Percentiles rank a stretch among this genome's conserved stretches.
Evolutionary conservation across 2,329 filamentous ascomycete genomes (phyloP).

Genomic region (Aureobasidium sp.): DNA sequence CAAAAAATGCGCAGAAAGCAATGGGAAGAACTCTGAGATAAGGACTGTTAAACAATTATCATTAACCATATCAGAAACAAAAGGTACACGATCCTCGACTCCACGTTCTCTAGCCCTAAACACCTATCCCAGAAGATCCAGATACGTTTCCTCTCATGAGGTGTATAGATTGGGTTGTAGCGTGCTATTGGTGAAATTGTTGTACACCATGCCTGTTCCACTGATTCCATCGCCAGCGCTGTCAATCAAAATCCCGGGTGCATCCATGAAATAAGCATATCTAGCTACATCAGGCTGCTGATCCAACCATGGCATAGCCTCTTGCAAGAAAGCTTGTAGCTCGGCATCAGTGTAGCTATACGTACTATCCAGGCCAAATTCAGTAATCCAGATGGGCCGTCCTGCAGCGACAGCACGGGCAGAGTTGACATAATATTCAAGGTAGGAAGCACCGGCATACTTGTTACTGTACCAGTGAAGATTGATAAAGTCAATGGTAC

Average conservation of each 20-base stretch:
- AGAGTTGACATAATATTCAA: constrained; percentile 36
- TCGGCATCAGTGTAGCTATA: constrained; percentile 28
- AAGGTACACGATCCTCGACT: neutral
- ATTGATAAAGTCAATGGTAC: constrained; percentile 50
- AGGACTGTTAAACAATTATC: neutral
- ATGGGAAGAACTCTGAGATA: neutral
- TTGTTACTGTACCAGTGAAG: constrained; percentile 50
- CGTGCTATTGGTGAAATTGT: constrained; percentile 15
- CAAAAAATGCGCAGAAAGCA: neutral
- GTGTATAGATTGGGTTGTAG: neutral
- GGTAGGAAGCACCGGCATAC: constrained; percentile 22
- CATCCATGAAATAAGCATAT: constrained; percentile 28
- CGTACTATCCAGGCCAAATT: constrained; percentile 44
- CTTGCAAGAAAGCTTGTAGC: constrained; percentile 36
- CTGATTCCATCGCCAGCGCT: constrained; percentile 17
- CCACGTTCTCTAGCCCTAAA: neutral
- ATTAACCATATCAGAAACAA: neutral
- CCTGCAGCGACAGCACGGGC: constrained; percentile 12
- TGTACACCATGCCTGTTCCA: constrained; percentile 18
- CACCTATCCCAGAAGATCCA: neutral
- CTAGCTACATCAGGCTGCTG: constrained; percentile 28
- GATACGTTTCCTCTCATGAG: neutral
- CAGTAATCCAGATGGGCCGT: constrained; percentile 39
- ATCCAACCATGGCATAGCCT: constrained; percentile 35
- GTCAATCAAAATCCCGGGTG: constrained; percentile 22